Percentiles rank a stretch among this genome's conserved stretches.
Conservation (phyloP, 2,329 filamentous ascomycete species). For the Colletotrichum musicola region DNA sequence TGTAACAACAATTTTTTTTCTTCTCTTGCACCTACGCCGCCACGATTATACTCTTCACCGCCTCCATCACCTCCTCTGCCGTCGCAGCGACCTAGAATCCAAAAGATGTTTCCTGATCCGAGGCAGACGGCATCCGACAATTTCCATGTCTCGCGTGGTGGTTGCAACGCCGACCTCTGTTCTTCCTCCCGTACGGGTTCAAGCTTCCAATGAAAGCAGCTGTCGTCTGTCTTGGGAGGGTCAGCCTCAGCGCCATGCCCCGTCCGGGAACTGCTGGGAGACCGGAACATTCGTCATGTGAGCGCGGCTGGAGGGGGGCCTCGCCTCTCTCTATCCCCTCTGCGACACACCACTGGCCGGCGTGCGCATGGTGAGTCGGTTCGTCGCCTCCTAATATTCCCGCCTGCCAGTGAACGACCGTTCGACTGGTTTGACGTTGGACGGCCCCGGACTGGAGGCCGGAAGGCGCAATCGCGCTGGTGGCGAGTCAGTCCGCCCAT, state of each 20-base stretch:
- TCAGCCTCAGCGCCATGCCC: constrained; percentile 35
- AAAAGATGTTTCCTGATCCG: not conserved
- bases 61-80: not conserved
- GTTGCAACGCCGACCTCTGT: constrained; percentile 36
- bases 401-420: constrained; percentile 11
- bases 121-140: constrained; percentile 7
- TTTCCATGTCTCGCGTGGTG: constrained; percentile 36
- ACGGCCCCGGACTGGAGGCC: constrained; percentile 4
- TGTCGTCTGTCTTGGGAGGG: constrained; percentile 14
- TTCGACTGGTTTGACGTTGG: constrained; percentile 24
- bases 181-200: not conserved
- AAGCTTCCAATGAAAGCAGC: constrained; percentile 7
- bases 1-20: constrained; percentile 11
- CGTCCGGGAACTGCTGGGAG: constrained; percentile 28
- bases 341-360: constrained; percentile 12
- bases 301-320: constrained; percentile 8
- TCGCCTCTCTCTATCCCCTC: not conserved
- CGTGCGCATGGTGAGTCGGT: constrained; percentile 7
- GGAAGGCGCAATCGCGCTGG: constrained; percentile 30
- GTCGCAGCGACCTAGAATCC: constrained; percentile 15
- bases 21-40: constrained; percentile 17
- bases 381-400: constrained; percentile 13
- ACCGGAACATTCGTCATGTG: constrained; percentile 24
- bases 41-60: constrained; percentile 22
- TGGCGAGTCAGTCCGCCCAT: constrained; percentile 26